Conservation (phyloP, 2,329 filamentous ascomycete species). For the Laburnicola sp. region DNA sequence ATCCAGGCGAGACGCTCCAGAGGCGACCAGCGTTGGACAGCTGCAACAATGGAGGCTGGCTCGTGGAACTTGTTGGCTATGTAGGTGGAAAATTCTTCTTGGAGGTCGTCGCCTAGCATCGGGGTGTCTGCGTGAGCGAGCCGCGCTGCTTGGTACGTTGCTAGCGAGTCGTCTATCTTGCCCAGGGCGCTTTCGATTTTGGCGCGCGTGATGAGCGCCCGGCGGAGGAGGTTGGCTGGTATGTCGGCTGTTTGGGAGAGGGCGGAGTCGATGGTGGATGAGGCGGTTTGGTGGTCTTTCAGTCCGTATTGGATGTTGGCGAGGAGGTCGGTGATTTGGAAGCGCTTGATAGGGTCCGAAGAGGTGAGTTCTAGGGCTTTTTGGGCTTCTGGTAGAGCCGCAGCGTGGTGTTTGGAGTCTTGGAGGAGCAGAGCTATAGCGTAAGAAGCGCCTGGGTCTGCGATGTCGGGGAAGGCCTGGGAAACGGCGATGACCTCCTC, state of each 20-base stretch:
- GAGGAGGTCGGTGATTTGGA: not conserved
- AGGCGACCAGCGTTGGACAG: not conserved
- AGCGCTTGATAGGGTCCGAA: not conserved
- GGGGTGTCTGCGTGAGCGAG: constrained; percentile 1
- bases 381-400: not conserved
- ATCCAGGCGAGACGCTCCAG: constrained; percentile 1
- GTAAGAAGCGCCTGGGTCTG: not conserved
- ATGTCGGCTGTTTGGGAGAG: not conserved
- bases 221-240: not conserved
- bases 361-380: not conserved
- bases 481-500: not conserved
- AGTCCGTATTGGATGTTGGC: not conserved
- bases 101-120: constrained; percentile 1
- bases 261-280: not conserved
- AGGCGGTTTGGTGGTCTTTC: not conserved
- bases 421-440: not conserved
- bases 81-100: not conserved
- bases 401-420: not conserved
- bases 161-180: not conserved
- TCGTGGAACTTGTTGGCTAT: not conserved
- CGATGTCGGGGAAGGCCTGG: not conserved
- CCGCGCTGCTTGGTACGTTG: constrained; percentile 3
- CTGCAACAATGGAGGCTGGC: not conserved
- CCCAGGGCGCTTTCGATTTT: not conserved
- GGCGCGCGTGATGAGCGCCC: not conserved